A percentile compares a stretch with the other conserved stretches of the same genome.
Evolutionary conservation across 2,329 filamentous ascomycete species (phyloP).

Genomic region (Leptoxyphium fumago): DNA sequence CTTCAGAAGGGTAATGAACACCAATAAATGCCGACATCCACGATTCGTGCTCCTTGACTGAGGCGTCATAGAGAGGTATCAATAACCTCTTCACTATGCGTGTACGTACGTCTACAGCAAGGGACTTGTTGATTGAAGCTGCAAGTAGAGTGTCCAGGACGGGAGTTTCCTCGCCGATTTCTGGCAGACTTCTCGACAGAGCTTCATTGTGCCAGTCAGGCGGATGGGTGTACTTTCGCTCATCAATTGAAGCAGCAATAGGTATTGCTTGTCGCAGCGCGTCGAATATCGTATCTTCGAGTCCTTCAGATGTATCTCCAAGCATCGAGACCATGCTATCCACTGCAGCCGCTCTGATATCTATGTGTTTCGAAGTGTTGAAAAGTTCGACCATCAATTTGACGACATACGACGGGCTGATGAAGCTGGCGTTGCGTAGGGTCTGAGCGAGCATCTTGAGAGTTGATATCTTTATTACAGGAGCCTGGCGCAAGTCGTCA

Average conservation of each 20-base stretch:
- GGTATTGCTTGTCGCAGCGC: conserved; percentile 15
- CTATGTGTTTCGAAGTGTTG: conserved; percentile 19
- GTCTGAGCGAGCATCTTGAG: conserved; percentile 28
- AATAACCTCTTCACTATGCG: neutral
- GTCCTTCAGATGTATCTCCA: conserved; percentile 2
- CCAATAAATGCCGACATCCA: neutral
- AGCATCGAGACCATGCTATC: conserved; percentile 21
- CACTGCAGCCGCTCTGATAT: conserved; percentile 22
- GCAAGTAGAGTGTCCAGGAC: neutral
- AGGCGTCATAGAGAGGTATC: neutral
- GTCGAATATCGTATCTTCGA: conserved; percentile 9
- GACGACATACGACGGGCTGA: conserved; percentile 18
- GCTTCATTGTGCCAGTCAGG: conserved; percentile 19
- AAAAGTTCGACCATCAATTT: conserved; percentile 19
- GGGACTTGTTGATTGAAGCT: neutral
- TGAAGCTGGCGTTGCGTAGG: conserved; percentile 19
- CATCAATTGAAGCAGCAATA: conserved; percentile 21
- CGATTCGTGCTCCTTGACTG: neutral
- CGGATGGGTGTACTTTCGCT: conserved; percentile 17
- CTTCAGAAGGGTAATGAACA: too few species aligned
- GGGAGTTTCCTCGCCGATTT: conserved; percentile 3
- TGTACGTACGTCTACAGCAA: neutral
- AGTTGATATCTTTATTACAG: conserved; percentile 27
- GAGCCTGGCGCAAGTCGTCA: conserved; percentile 2
- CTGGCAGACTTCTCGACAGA: conserved; percentile 8